Evolutionary conservation across 768 basidiomycete genomes (phyloP).

Genomic region (Boletus rubropictus): DNA sequence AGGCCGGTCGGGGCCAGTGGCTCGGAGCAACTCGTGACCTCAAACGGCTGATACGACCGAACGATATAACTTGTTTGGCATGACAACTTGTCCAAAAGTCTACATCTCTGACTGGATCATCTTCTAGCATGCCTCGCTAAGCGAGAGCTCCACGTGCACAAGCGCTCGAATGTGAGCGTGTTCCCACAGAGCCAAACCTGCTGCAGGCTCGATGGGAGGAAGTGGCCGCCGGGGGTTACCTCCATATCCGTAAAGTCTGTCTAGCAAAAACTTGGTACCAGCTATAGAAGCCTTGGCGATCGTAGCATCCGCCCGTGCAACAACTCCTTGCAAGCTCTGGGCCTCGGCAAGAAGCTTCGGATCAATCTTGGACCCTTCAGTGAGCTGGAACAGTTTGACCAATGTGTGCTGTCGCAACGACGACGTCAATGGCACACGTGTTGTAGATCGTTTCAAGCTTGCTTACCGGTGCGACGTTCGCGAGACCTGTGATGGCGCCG

Average conservation of each 20-base stretch:
- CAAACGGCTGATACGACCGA: background rate
- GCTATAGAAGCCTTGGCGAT: conserved; percentile 71
- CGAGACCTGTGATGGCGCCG: conserved; percentile 88
- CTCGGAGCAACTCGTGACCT: conserved; percentile 4
- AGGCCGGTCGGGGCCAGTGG: background rate
- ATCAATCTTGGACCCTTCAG: conserved; percentile 50
- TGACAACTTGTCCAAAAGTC: background rate
- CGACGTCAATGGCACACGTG: background rate
- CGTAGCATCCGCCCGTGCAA: conserved; percentile 75
- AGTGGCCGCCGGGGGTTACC: conserved; percentile 76
- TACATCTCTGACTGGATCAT: background rate
- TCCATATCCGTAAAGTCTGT: conserved; percentile 76
- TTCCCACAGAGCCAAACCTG: conserved; percentile 59
- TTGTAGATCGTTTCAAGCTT: background rate
- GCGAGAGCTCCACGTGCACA: conserved; percentile 54
- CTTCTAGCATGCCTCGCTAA: conserved; percentile 33
- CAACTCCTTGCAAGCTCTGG: conserved; percentile 70
- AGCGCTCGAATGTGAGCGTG: conserved; percentile 70
- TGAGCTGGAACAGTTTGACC: conserved; percentile 56
- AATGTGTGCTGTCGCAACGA: conserved; percentile 46
- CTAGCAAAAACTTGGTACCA: conserved; percentile 77
- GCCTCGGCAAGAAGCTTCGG: conserved; percentile 59
- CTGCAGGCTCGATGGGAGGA: conserved; percentile 51
- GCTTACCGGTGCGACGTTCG: conserved; percentile 72
- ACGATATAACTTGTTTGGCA: background rate